phyloP scores from a whole-genome alignment of 345 rosid species.

The Mangifera indica region DNA sequence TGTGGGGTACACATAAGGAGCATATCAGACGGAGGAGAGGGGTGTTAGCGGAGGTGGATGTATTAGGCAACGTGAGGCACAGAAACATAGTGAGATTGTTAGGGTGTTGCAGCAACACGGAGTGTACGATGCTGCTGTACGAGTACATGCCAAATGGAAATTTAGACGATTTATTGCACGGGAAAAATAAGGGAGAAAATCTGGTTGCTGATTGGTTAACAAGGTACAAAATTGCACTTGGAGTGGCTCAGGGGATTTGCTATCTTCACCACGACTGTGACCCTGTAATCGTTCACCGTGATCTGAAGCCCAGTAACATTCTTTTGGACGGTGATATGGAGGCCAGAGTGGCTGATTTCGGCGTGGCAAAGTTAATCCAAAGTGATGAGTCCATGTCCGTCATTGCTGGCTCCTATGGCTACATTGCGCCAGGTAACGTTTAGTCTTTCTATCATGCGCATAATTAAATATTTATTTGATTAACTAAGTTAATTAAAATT shows the following conservation, averaged over 20 bases:
- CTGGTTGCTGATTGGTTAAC: constrained; percentile 83
- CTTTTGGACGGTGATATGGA: constrained; percentile 85
- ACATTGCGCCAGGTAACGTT: constrained; percentile 93
- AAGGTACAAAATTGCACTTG: constrained; percentile 77
- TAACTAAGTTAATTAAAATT: not conserved
- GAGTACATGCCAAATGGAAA: constrained; percentile 98
- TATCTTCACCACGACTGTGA: constrained; percentile 98
- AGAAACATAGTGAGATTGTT: constrained; percentile 87
- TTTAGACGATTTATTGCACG: constrained; percentile 76
- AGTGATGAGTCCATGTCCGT: constrained; percentile 98
- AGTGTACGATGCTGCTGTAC: constrained; percentile 87
- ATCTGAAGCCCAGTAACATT: constrained; percentile 90
- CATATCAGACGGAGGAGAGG: constrained; percentile 72
- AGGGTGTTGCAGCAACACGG: constrained; percentile 88
- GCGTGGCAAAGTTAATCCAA: constrained; percentile 88
- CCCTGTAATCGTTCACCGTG: constrained; percentile 97
- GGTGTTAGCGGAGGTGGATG: constrained; percentile 88
- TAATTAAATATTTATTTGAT: not conserved
- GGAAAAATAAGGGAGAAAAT: constrained; percentile 61
- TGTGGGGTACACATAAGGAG: constrained; percentile 89
- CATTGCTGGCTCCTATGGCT: constrained; percentile 97
- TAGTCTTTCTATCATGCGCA: constrained; percentile 1
- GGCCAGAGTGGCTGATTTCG: constrained; percentile 99
- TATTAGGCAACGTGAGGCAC: constrained; percentile 82
- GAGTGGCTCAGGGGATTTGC: constrained; percentile 98